Evolutionary conservation across 306 rosid genomes (phyloP).

Genomic region (Potentilla sterilis): DNA sequence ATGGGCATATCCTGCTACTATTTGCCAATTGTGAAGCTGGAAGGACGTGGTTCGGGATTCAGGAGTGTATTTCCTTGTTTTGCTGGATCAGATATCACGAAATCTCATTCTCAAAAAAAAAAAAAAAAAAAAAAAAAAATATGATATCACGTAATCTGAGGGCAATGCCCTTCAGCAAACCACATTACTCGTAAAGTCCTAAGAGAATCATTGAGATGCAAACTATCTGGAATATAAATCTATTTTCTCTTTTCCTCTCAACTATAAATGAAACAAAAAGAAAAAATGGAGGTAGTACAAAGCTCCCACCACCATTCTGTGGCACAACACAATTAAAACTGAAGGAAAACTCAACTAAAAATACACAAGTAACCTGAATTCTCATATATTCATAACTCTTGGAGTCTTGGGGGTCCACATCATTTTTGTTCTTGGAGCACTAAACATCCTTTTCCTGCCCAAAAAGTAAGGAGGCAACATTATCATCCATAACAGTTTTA

Average conservation of each 20-base stretch:
- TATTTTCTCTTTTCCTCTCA: conserved; percentile 27
- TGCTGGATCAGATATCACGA: conserved; percentile 17
- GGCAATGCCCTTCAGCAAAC: conserved; percentile 16
- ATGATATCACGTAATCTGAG: no score
- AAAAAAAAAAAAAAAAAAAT: no score
- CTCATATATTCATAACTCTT: conserved; percentile 26
- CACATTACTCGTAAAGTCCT: conserved; percentile 19
- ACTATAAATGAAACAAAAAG: conserved; percentile 19
- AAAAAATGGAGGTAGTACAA: conserved; percentile 19
- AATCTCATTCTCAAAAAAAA: no score
- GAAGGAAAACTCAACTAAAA: conserved; percentile 34
- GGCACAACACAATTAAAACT: conserved; percentile 38
- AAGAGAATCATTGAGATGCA: conserved; percentile 22
- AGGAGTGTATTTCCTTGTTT: conserved; percentile 18
- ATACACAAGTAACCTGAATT: conserved; percentile 43
- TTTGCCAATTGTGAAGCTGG: conserved; percentile 14
- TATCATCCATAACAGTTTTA: conserved; percentile 18
- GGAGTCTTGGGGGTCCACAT: conserved; percentile 23
- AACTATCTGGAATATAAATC: conserved; percentile 30
- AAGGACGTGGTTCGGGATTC: conserved; percentile 7
- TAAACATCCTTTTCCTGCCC: conserved; percentile 54
- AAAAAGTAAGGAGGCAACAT: conserved; percentile 23
- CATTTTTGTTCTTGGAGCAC: conserved; percentile 2
- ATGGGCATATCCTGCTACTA: conserved; percentile 9
- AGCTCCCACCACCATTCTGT: conserved; percentile 44